Conservation (phyloP, 148 eudicot species). For the Agrostemma githago region DNA sequence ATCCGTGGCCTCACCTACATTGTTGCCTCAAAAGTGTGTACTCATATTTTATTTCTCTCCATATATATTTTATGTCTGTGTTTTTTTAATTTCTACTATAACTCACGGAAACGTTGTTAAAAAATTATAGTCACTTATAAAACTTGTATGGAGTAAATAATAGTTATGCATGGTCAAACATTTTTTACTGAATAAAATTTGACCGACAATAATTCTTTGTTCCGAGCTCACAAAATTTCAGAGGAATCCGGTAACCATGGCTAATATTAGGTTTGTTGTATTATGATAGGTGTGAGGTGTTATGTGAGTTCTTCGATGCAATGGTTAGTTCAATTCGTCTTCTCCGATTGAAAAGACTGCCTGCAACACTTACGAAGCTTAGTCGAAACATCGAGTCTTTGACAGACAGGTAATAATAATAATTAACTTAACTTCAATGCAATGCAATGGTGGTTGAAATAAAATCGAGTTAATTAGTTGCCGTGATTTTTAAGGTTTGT, state of each 20-base stretch:
- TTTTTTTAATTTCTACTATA: no score
- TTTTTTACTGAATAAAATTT: no score
- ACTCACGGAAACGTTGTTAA: no score
- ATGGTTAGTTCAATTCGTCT: conserved; percentile 63
- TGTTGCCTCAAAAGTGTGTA: conserved; percentile 57
- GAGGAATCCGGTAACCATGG: not conserved
- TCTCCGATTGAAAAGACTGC: conserved; percentile 38
- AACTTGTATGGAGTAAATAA: no score
- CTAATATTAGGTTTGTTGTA: not conserved
- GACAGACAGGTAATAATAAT: conserved; percentile 49
- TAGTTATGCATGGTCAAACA: no score
- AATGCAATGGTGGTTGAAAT: not conserved
- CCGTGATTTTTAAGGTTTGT: conserved; percentile 6
- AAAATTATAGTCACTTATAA: no score
- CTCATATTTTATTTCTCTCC: not conserved
- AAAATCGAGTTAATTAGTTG: not conserved
- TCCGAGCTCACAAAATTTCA: no score
- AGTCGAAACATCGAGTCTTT: conserved; percentile 49
- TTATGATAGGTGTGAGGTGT: conserved; percentile 41
- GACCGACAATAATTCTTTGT: no score
- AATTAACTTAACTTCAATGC: no score
- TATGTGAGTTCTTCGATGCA: conserved; percentile 60
- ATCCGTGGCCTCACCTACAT: conserved; percentile 10
- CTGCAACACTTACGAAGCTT: conserved; percentile 49
- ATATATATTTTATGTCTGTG: no score